Conservation (phyloP, 1,284 basidiomycete genomes). For the Fomitopsis pinicola region DNA sequence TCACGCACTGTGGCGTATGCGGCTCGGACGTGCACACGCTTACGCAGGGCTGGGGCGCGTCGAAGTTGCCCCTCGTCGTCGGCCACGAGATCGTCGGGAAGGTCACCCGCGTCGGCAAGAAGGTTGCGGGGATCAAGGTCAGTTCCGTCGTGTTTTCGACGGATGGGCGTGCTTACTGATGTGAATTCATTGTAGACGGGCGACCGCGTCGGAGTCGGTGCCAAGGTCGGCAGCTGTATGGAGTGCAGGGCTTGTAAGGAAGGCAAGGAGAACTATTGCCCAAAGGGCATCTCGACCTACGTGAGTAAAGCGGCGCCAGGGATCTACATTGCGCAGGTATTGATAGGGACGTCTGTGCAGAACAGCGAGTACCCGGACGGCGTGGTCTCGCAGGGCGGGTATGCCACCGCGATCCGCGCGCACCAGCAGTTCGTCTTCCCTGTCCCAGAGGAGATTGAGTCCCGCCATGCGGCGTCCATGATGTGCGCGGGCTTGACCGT, state of each 20-base stretch:
- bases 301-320: slow-evolving; percentile 1
- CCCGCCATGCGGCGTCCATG: slow-evolving; percentile 49
- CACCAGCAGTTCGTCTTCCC: slow-evolving; percentile 69
- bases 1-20: slow-evolving; percentile 39
- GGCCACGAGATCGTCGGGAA: slow-evolving; percentile 63
- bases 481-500: slow-evolving; percentile 66
- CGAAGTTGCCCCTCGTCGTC: slow-evolving; percentile 35
- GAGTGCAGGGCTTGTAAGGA: slow-evolving; percentile 49
- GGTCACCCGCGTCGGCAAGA: slow-evolving; percentile 47
- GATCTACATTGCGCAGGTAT: neutral
- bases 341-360: slow-evolving; percentile 1
- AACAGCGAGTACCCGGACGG: slow-evolving; percentile 38
- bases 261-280: slow-evolving; percentile 53
- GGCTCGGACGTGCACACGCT: slow-evolving; percentile 53
- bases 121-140: slow-evolving; percentile 49
- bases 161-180: neutral
- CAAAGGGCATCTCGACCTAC: slow-evolving; percentile 21
- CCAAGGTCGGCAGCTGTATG: slow-evolving; percentile 51
- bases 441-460: slow-evolving; percentile 56
- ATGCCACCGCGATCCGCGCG: slow-evolving; percentile 61
- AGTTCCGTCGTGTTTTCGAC: neutral
- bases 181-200: slow-evolving; percentile 31
- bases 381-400: slow-evolving; percentile 54
- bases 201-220: slow-evolving; percentile 65
- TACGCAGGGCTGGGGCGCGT: slow-evolving; percentile 43